Percentiles rank a stretch among this genome's conserved stretches.
phyloP scores from a whole-genome alignment of 108 stramenopile species.

The Skeletonema potamos region DNA sequence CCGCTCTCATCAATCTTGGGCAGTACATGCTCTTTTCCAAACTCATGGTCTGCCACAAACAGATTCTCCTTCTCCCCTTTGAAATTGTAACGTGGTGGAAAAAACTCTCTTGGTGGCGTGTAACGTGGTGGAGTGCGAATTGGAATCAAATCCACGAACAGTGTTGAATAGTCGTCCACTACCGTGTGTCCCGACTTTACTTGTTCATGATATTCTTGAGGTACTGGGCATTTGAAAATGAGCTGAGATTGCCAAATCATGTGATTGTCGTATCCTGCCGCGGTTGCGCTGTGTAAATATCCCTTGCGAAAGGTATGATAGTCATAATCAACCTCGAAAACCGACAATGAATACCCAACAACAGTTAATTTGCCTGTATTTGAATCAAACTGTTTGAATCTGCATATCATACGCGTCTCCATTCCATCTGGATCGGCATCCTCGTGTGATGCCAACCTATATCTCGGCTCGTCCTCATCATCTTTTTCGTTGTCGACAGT shows the following conservation, averaged over 20 bases:
- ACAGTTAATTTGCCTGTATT: constrained; percentile 32
- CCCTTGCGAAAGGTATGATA: constrained; percentile 69
- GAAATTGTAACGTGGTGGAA: constrained; percentile 54
- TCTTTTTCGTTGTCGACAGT: constrained; percentile 1
- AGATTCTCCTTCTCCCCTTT: constrained; percentile 6
- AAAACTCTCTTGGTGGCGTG: constrained; percentile 62
- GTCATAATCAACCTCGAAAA: constrained; percentile 77
- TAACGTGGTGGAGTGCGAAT: constrained; percentile 85
- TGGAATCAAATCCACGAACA: constrained; percentile 84
- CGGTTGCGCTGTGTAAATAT: constrained; percentile 48
- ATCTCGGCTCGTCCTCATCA: constrained; percentile 41
- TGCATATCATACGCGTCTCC: constrained; percentile 85
- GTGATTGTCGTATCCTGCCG: constrained; percentile 73
- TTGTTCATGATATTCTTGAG: constrained; percentile 47
- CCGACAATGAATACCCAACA: constrained; percentile 69
- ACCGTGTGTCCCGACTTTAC: constrained; percentile 60
- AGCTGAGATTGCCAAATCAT: constrained; percentile 76
- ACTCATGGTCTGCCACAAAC: constrained; percentile 62
- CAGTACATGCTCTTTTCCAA: constrained; percentile 73
- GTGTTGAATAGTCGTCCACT: constrained; percentile 66
- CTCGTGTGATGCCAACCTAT: constrained; percentile 74
- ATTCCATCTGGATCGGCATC: constrained; percentile 83
- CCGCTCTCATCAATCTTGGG: constrained; percentile 76
- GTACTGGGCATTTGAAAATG: constrained; percentile 83
- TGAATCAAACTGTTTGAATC: constrained; percentile 65